A percentile compares a stretch with the other conserved stretches of the same genome.
Evolutionary conservation across 2,329 filamentous ascomycete genomes (phyloP).

Genomic region (Aspergillus glaucus): DNA sequence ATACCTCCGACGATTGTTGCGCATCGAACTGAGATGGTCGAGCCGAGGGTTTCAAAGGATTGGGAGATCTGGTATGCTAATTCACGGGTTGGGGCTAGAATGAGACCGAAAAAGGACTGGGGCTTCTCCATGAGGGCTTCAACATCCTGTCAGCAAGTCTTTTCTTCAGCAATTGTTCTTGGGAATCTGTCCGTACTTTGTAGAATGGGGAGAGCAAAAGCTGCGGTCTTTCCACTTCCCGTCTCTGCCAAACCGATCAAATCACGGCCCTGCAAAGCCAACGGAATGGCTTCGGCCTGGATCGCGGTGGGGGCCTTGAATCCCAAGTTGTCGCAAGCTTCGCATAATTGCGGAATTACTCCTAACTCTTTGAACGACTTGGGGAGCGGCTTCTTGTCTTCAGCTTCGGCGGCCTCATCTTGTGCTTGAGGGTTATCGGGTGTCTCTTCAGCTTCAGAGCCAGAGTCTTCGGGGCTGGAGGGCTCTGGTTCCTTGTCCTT

Average conservation of each 20-base stretch:
- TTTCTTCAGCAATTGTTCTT: neutral
- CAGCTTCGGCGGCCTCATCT: constrained; percentile 1
- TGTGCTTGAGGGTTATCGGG: constrained; percentile 3
- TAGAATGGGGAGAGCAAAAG: constrained; percentile 87
- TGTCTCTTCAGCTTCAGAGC: constrained; percentile 5
- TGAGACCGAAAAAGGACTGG: constrained; percentile 76
- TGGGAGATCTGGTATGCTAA: constrained; percentile 86
- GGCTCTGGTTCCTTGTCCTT: constrained; percentile 19
- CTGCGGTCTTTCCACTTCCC: constrained; percentile 90
- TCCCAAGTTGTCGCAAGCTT: constrained; percentile 74
- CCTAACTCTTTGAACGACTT: constrained; percentile 56
- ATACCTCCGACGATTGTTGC: constrained; percentile 86
- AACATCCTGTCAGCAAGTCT: neutral
- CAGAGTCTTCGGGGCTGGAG: constrained; percentile 11
- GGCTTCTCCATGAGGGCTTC: constrained; percentile 76
- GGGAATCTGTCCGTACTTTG: constrained; percentile 43
- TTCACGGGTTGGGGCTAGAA: constrained; percentile 89
- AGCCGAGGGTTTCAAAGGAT: constrained; percentile 79
- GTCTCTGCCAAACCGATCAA: constrained; percentile 93
- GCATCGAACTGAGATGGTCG: constrained; percentile 78
- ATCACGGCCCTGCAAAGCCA: constrained; percentile 73
- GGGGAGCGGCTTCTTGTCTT: constrained; percentile 11
- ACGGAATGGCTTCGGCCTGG: constrained; percentile 75
- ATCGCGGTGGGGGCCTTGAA: constrained; percentile 87
- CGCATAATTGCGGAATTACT: constrained; percentile 78